Evolutionary conservation across 371 early-diverging fungal species (phyloP), one percentile per base, ranked within the genome.

Genomic region (Capniomyces stellatus): DNA sequence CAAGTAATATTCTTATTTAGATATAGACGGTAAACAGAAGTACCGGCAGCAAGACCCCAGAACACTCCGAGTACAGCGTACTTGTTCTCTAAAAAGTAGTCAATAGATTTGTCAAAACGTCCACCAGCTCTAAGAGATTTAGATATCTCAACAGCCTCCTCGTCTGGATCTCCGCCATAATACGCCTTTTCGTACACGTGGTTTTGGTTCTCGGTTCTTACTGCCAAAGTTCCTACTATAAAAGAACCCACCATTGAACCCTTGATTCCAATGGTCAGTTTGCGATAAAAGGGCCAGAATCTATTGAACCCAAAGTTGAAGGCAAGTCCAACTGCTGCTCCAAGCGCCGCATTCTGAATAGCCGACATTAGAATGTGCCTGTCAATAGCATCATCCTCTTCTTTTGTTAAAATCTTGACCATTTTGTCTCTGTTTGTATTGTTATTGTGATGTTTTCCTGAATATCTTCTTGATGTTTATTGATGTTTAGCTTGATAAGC

Each of bases 41-140:
- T 80, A 10, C 64, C 76, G 72, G 83, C 81, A 35, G 78, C 78
- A 18, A 69, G 65, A 54, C 74, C 66, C 85, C 85, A 84, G 28
- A 83, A 75, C 44, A 71, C 60, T 49, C 83, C 83, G n/a, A 75
- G 57, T 12, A 75, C 66, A 41, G 60, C 50, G 59, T 72, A 75
- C 48, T 71, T 61, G 55, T 75, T 58, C 56, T 65, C 66, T 3
- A 64, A 68, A 52, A 75, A 57, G 52, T 51, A 67, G 23, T 43
- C 54, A 3, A 46, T 44, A n/a, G 64, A 24, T 15, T 52, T 43
- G 24, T 63, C 61, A 35, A 50, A 25, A 2, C 46, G 3, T 19
- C 31, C 54, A 35, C 23, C 28, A 4, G 4, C 12, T 21, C 12
- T 6, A 6, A 27, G 6, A 19, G 6, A 21, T 29, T 46, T 19